Evolutionary conservation across 2,329 filamentous ascomycete species (phyloP).

Genomic region (Microdochium nivale): DNA sequence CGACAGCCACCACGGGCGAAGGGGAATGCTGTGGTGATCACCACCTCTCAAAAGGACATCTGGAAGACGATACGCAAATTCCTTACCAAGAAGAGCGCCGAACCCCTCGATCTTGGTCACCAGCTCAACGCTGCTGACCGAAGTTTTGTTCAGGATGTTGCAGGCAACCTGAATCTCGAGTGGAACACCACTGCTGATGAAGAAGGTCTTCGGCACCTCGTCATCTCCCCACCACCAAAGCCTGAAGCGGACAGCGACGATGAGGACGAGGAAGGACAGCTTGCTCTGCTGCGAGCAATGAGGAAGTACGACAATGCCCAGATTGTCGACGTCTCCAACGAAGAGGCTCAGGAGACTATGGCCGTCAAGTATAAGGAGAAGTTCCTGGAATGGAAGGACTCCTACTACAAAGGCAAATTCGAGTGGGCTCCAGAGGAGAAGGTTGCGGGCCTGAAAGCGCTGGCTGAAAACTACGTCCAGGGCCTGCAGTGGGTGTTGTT

Average conservation of each 20-base stretch:
- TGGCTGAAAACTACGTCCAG: slow-evolving; percentile 95
- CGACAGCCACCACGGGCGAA: slow-evolving; percentile 48
- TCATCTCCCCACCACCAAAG: slow-evolving; percentile 39
- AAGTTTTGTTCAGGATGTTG: slow-evolving; percentile 85
- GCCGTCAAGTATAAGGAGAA: slow-evolving; percentile 83
- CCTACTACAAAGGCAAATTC: slow-evolving; percentile 87
- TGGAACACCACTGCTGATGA: slow-evolving; percentile 52
- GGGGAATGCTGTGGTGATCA: slow-evolving; percentile 59
- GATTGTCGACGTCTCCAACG: slow-evolving; percentile 69
- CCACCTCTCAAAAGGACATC: slow-evolving; percentile 70
- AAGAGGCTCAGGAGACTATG: slow-evolving; percentile 71
- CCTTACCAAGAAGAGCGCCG: slow-evolving; percentile 57
- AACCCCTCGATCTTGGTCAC: slow-evolving; percentile 64
- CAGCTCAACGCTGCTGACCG: slow-evolving; percentile 75
- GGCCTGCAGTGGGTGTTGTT: slow-evolving; percentile 96
- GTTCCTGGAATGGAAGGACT: slow-evolving; percentile 87
- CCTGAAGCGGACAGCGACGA: slow-evolving; percentile 38
- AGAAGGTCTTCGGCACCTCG: slow-evolving; percentile 42
- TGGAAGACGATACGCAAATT: slow-evolving; percentile 79
- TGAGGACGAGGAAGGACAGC: slow-evolving; percentile 74
- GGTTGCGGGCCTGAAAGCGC: slow-evolving; percentile 62
- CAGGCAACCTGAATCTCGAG: slow-evolving; percentile 49
- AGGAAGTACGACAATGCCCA: slow-evolving; percentile 87
- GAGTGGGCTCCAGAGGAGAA: slow-evolving; percentile 76
- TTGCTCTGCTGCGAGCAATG: slow-evolving; percentile 77